Evolutionary conservation across 495 filamentous ascomycete genomes (phyloP), one percentile per base, ranked within the genome.

Genomic region (Penicillium antarcticum): DNA sequence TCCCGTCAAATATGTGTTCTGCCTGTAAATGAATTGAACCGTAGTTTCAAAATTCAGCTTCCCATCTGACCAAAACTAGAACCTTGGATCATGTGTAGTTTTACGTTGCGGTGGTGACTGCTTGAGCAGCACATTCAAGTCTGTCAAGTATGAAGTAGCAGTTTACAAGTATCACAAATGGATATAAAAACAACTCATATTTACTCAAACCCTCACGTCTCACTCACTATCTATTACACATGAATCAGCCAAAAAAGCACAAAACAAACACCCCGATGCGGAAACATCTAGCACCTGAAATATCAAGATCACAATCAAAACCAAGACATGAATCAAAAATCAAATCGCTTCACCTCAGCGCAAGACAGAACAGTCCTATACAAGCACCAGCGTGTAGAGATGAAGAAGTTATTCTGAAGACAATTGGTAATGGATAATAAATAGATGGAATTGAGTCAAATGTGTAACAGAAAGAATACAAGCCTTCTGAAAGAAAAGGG

Each of bases 291-390:
- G 37, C 51, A 45, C 43, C 38, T 19, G 3, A 16, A 23, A n/a
- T n/a, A n/a, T n/a, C n/a, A 23, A 42, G 39, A 42, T 11, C 17
- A 19, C 2, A 42, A 21, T 18, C 13, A 31, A 29, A 12, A 34
- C 10, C 4, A 40, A 21, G 14, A 40, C 18, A 38, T 19, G n/a
- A n/a, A n/a, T n/a, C n/a, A n/a, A n/a, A n/a, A n/a, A n/a, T n/a
- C 5, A 16, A 56, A 50, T 62, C 56, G 51, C 46, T 63, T 48
- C 52, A 45, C 48, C 52, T 16, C 57, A 32, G 51, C 46, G 49
- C 48, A 36, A 23, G 37, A 29, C 49, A 31, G 44, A 7, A 24
- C 53, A 40, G 35, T 42, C 52, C 56, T 62, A 45, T 62, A 59
- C 59, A 62, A 29, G 50, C 52, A 55, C 42, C 36, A 53, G 51